Conservation (phyloP, 2,329 filamentous ascomycete genomes). For the Diaporthe sp. region DNA sequence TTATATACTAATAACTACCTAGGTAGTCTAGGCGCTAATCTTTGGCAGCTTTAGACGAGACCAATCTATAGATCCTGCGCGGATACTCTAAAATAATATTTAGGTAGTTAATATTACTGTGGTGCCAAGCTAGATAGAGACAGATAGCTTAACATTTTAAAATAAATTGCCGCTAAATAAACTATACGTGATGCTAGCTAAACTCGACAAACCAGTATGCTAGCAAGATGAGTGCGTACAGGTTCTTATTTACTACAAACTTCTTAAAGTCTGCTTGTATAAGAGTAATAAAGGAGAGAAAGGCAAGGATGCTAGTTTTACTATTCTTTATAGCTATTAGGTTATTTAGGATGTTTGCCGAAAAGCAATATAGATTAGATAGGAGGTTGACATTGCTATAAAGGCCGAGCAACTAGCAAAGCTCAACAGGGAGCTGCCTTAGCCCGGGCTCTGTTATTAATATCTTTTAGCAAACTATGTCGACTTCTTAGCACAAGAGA, state of each 20-base stretch:
- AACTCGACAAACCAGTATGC: not conserved
- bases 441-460: not conserved
- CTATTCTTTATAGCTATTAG: not conserved
- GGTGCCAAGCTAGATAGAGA: not conserved
- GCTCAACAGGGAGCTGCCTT: not conserved
- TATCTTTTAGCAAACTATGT: not conserved
- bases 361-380: not conserved
- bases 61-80: not conserved
- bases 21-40: not conserved
- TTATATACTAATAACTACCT: not conserved
- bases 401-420: not conserved
- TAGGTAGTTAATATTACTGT: not conserved
- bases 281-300: not conserved
- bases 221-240: not conserved
- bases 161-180: not conserved
- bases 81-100: not conserved
- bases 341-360: not conserved
- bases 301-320: not conserved
- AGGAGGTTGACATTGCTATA: not conserved
- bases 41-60: not conserved
- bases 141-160: not conserved
- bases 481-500: not conserved
- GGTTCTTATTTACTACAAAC: not conserved
- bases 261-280: not conserved
- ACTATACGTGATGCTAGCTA: not conserved